Evolutionary conservation across 371 early-diverging fungal species (phyloP).

Genomic region (Mucor piriformis): DNA sequence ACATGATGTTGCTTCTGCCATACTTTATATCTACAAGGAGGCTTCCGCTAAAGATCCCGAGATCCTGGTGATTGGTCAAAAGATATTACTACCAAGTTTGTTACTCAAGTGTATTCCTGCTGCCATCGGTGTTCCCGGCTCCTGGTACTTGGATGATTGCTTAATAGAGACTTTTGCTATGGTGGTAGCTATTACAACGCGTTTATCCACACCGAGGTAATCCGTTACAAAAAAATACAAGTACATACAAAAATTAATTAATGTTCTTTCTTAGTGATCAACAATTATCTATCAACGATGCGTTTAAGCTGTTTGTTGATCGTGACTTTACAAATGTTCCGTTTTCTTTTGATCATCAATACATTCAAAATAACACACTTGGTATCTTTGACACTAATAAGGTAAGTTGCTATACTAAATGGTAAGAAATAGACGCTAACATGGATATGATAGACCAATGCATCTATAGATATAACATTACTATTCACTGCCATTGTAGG

Average conservation of each 20-base stretch:
- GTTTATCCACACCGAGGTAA: slow-evolving; percentile 23
- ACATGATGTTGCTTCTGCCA: slow-evolving; percentile 17
- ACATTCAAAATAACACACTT: neutral
- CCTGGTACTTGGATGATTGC: slow-evolving; percentile 24
- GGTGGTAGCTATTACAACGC: slow-evolving; percentile 21
- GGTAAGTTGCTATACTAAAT: neutral
- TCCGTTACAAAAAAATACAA: too few relatives aligned
- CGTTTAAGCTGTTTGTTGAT: slow-evolving; percentile 11
- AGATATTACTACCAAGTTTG: slow-evolving; percentile 21
- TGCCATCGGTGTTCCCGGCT: neutral
- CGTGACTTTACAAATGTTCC: slow-evolving; percentile 13
- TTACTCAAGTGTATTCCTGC: slow-evolving; percentile 8
- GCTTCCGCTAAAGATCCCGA: slow-evolving; percentile 17
- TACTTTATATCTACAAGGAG: slow-evolving; percentile 18
- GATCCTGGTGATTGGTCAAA: slow-evolving; percentile 18
- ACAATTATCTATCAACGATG: slow-evolving; percentile 9
- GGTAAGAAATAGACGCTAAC: neutral
- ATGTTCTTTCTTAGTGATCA: too few relatives aligned
- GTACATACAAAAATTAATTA: too few relatives aligned
- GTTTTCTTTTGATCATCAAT: neutral
- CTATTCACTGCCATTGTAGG: slow-evolving; percentile 42
- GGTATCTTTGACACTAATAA: neutral
- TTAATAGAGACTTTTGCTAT: slow-evolving; percentile 21
- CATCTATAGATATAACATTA: slow-evolving; percentile 25
- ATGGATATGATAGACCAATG: neutral